Evolutionary conservation across 495 filamentous ascomycete species (phyloP).

Genomic region (Podospora pseudopauciseta): DNA sequence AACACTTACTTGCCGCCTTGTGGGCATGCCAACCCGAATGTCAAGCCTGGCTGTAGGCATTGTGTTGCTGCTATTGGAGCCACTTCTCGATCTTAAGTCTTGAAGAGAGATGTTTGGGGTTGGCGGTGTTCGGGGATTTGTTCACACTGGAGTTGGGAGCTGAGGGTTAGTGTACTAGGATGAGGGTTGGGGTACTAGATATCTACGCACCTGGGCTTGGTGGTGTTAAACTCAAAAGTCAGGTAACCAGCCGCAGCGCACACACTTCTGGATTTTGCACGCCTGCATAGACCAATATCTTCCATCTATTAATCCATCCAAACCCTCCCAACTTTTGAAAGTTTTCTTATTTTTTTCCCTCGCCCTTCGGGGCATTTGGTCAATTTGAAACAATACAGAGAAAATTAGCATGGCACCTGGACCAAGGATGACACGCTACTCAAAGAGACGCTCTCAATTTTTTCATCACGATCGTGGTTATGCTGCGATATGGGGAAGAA

Average conservation of each 20-base stretch:
- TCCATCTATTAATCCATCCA: not conserved
- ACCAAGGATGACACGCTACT: constrained; percentile 99
- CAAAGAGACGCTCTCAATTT: constrained; percentile 93
- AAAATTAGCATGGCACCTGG: constrained; percentile 99
- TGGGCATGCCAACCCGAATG: not conserved
- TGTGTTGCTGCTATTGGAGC: not conserved
- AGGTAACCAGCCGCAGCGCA: not conserved
- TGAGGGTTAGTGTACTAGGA: not conserved
- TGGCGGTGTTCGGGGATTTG: not conserved
- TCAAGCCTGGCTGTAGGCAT: not conserved
- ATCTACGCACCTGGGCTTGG: not conserved
- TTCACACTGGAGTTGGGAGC: not conserved
- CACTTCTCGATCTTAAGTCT: not conserved
- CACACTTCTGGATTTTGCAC: not conserved
- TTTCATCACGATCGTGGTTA: constrained; percentile 44
- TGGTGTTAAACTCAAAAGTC: not conserved
- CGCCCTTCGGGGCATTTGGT: constrained; percentile 35
- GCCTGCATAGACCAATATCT: not conserved
- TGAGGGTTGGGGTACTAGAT: not conserved
- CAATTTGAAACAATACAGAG: constrained; percentile 55
- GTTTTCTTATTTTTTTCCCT: constrained; percentile 27
- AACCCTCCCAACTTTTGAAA: not conserved
- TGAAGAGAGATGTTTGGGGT: not conserved
- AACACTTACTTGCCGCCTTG: not conserved
- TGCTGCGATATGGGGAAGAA: constrained; percentile 1